These are phyloP conservation scores for Lactarius indigo DNA, from an alignment of 768 basidiomycete species.

Conservation along the genomic window DNA sequence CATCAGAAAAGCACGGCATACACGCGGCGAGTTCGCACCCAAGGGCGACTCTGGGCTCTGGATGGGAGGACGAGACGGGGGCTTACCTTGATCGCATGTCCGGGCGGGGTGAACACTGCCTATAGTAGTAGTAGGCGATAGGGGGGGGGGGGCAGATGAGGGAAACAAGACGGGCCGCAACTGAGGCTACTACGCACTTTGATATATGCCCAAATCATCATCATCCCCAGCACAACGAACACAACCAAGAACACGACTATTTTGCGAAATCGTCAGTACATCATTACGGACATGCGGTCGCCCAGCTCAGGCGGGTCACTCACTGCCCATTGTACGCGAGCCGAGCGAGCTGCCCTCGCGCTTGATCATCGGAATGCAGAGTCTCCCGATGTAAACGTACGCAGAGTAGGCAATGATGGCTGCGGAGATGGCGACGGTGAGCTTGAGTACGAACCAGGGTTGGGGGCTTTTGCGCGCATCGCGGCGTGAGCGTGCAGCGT, in stretches of 20 bases:
- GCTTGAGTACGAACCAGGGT: slow-evolving; percentile 72
- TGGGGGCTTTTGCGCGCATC: slow-evolving; percentile 43
- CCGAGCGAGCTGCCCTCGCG: slow-evolving; percentile 42
- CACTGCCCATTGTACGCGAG: slow-evolving; percentile 58
- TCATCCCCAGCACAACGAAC: slow-evolving; percentile 59
- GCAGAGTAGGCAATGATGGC: slow-evolving; percentile 62
- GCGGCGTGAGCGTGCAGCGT: slow-evolving; percentile 9
- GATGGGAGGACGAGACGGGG: background rate
- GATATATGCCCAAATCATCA: slow-evolving; percentile 77
- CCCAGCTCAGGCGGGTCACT: slow-evolving; percentile 37
- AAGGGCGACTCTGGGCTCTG: background rate
- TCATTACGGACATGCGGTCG: background rate
- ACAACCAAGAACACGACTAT: slow-evolving; percentile 65
- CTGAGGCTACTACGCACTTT: slow-evolving; percentile 45
- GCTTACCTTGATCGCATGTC: slow-evolving; percentile 63
- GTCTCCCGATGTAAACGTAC: slow-evolving; percentile 75
- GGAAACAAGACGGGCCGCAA: background rate
- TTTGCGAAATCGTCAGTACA: background rate
- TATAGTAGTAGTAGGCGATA: too few species aligned
- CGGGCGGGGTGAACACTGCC: slow-evolving; percentile 66
- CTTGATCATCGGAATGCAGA: slow-evolving; percentile 70
- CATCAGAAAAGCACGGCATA: slow-evolving; percentile 9
- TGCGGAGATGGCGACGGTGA: slow-evolving; percentile 55
- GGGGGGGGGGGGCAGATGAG: too few species aligned
- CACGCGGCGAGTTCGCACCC: slow-evolving; percentile 1